phyloP scores from a whole-genome alignment of 805 yeast species.

The Kluyveromyces lactis region DNA sequence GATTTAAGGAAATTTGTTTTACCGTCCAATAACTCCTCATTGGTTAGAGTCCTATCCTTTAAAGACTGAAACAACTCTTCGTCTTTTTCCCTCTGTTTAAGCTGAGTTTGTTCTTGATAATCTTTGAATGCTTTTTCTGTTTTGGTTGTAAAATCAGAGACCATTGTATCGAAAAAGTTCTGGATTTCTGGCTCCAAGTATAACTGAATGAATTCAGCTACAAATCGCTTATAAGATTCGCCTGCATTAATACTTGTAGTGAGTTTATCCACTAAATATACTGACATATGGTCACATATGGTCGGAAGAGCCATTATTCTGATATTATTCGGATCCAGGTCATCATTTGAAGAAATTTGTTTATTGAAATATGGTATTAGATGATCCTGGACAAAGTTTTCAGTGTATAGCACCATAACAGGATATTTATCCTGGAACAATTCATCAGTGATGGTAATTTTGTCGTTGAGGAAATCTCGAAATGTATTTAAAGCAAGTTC shows the following conservation, averaged over 20 bases:
- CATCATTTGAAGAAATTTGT: conserved; percentile 11
- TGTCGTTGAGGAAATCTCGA: conserved; percentile 27
- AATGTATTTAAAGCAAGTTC: conserved; percentile 21
- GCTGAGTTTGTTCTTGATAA: conserved; percentile 20
- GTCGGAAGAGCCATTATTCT: conserved; percentile 26
- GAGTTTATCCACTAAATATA: conserved; percentile 30
- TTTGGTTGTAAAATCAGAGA: conserved; percentile 23
- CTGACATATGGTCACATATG: conserved; percentile 24
- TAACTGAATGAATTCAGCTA: conserved; percentile 29
- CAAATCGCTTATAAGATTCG: conserved; percentile 22
- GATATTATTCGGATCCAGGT: conserved; percentile 4
- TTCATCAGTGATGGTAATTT: conserved; percentile 31
- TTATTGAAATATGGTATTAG: conserved; percentile 22
- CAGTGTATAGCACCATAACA: conserved; percentile 31
- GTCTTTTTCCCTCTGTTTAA: conserved; percentile 34
- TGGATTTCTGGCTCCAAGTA: conserved; percentile 31
- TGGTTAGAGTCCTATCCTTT: conserved; percentile 31
- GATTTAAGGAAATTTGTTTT: conserved; percentile 54
- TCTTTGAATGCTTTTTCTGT: conserved; percentile 19
- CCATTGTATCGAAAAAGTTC: conserved; percentile 27
- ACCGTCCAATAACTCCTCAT: conserved; percentile 23
- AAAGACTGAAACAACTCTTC: conserved; percentile 34
- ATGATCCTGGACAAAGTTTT: conserved; percentile 32
- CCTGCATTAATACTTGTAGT: conserved; percentile 32
- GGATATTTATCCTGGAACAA: conserved; percentile 35